Base-by-base conservation (phyloP, 2,329 filamentous ascomycete genomes). In the Knoxdaviesia capensis region DNA sequence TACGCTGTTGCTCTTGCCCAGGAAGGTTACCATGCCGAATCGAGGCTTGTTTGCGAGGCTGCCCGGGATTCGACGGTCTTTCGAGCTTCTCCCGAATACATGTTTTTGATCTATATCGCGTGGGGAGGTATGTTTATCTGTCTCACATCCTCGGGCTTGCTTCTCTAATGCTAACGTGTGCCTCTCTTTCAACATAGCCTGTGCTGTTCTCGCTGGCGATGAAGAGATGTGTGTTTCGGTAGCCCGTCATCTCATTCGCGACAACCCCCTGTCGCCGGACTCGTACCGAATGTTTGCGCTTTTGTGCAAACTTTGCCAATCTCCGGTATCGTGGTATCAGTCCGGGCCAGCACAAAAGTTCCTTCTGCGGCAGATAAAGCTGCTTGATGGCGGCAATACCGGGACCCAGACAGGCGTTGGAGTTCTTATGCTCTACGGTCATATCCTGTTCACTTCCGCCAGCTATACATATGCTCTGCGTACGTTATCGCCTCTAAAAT, bases 331-430 rank as follows among this genome's bases (percentile, higher is more conserved):
- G 31, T 83, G 80, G 65, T 94, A 88, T 57, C 79, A 79, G 41
- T 79, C 80, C 3, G 81, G 83, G 0, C 78, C 84, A 0, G 78
- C 80, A 20, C 86, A 94, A 57, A 96, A 96, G 56, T 93, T 83
- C 54, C 77, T 96, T 52, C 67, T 94, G 44, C 77, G 90, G 5
- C 85, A 93, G 59, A 83, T 98, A 59, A 92, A 93, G 57, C 75
- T 77, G 4, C 82, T 93, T 63, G 90, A 98, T 79, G 38, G 64
- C 59, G 59, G 61, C 20, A 59, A 62, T 6, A 34, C 38, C 6
- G 42, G 46, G 9, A 37, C 37, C 20, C 62, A 70, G 9, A 66
- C 92, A 47, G 87, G 96, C 54, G 72, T 86, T 6, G 80, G 79
- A 30, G 66, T 96, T 7, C 69, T 98, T 8, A 80, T 87, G 56